phyloP scores from a whole-genome alignment of 176 grass and related monocot genomes.

The Canna indica region DNA sequence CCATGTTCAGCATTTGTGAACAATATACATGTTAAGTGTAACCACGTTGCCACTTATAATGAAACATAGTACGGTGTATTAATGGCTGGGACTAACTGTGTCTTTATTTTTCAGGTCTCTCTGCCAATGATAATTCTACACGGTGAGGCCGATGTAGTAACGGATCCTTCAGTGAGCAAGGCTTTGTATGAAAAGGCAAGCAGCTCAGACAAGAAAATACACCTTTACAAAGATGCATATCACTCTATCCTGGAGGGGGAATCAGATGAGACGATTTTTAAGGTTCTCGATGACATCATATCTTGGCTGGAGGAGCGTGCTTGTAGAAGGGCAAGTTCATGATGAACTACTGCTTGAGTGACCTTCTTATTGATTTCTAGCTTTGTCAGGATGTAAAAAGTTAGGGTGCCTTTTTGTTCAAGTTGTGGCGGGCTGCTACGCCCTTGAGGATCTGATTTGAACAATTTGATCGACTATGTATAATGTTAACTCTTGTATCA shows the following conservation, averaged over 20 bases:
- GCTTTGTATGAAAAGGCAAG: constrained; percentile 78
- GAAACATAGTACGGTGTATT: too few species aligned
- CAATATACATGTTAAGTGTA: too few species aligned
- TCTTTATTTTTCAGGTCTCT: constrained; percentile 50
- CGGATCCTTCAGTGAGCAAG: constrained; percentile 83
- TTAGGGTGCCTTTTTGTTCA: too few species aligned
- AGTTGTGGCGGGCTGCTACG: too few species aligned
- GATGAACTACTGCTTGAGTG: not conserved
- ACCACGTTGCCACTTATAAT: too few species aligned
- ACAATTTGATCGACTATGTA: too few species aligned
- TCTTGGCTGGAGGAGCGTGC: constrained; percentile 69
- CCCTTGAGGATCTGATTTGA: too few species aligned
- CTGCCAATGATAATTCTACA: constrained; percentile 82
- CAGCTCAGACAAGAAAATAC: constrained; percentile 69
- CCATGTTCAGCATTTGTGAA: too few species aligned
- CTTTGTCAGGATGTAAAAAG: not conserved
- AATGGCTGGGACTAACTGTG: not conserved
- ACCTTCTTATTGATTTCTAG: not conserved
- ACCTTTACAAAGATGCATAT: constrained; percentile 61
- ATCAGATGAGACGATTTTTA: constrained; percentile 71
- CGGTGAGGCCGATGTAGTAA: constrained; percentile 71
- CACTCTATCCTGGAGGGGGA: constrained; percentile 86
- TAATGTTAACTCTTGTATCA: not conserved
- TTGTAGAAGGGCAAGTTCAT: constrained; percentile 27
- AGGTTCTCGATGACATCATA: constrained; percentile 70